Conservation (phyloP, 257 asterid genomes). For the Przewalskia tangutica region DNA sequence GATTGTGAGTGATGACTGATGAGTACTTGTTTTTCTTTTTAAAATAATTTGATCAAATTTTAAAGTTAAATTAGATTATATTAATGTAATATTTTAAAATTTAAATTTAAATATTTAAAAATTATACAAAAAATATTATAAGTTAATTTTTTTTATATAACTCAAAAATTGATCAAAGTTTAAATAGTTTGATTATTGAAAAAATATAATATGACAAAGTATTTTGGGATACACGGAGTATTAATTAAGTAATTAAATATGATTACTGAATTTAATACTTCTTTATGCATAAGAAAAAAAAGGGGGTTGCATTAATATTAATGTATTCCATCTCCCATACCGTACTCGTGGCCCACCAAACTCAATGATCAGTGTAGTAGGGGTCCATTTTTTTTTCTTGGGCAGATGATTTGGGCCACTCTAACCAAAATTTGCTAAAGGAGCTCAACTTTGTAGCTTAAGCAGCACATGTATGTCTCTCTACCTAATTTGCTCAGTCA, state of each 20-base stretch:
- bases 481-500: neutral
- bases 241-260: neutral
- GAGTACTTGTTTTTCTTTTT: no score
- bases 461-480: slow-evolving; percentile 2
- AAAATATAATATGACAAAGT: no score
- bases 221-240: no score
- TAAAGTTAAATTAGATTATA: no score
- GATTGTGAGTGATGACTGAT: slow-evolving; percentile 2
- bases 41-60: no score
- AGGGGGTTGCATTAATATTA: slow-evolving; percentile 8
- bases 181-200: no score
- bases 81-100: no score
- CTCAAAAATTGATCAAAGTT: no score
- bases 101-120: no score
- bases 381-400: neutral
- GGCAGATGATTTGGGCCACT: slow-evolving; percentile 1
- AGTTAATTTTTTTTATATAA: no score
- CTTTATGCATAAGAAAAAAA: neutral
- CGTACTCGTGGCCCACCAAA: slow-evolving; percentile 20
- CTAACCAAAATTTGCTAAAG: neutral
- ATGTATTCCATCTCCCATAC: slow-evolving; percentile 18
- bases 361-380: slow-evolving; percentile 14
- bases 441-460: slow-evolving; percentile 10
- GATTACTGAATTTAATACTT: slow-evolving; percentile 1
- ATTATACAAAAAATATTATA: no score